These are phyloP conservation scores for Emmonsiellopsis sp. DNA, from an alignment of 2,329 filamentous ascomycete species.

Conservation along the genomic window DNA sequence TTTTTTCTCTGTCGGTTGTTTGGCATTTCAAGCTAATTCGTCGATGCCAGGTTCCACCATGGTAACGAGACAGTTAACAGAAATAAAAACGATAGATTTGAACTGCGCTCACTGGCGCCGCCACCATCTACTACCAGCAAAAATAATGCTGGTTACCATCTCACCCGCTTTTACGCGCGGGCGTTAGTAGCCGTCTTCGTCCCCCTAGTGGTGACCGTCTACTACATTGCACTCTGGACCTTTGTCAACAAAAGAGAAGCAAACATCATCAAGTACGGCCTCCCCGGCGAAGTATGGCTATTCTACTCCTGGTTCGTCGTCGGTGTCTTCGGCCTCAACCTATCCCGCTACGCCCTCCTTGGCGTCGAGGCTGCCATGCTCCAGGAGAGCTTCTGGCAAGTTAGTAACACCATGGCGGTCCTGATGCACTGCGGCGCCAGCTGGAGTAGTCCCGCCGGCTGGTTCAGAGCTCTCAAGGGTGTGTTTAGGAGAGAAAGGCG, in stretches of 20 bases:
- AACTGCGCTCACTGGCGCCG: background rate
- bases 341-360: slow-evolving; percentile 8
- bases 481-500: background rate
- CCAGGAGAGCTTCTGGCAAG: slow-evolving; percentile 6
- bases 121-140: background rate
- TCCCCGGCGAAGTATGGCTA: slow-evolving; percentile 1
- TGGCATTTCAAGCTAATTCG: too few relatives aligned
- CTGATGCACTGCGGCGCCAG: slow-evolving; percentile 7
- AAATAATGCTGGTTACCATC: background rate
- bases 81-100: background rate
- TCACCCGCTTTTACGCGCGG: background rate
- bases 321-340: slow-evolving; percentile 10
- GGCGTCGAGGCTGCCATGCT: slow-evolving; percentile 12
- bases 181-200: background rate
- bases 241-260: background rate
- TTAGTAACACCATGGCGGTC: slow-evolving; percentile 4
- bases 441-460: slow-evolving; percentile 6
- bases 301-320: slow-evolving; percentile 13
- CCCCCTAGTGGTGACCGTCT: background rate
- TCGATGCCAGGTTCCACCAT: too few relatives aligned
- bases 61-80: background rate
- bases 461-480: background rate
- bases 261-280: background rate
- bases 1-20: background rate
- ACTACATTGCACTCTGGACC: background rate